These are phyloP conservation scores for Nadsonia fulvescens DNA, from an alignment of 805 yeast species.

Conservation along the genomic window DNA sequence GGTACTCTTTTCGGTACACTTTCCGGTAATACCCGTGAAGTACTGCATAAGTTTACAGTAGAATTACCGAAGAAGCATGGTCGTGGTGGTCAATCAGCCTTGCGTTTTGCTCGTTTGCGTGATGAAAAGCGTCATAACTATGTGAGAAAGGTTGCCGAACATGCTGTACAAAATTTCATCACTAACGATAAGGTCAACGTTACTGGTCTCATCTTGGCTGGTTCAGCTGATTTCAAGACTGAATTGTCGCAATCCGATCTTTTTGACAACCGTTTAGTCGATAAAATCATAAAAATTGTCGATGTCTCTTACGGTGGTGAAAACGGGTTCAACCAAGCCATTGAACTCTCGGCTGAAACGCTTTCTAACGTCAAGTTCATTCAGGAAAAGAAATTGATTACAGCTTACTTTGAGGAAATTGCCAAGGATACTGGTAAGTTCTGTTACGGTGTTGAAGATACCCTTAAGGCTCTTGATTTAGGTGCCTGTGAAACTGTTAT, in stretches of 20 bases:
- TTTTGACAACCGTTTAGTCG: slow-evolving; percentile 77
- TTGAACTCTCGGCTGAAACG: slow-evolving; percentile 92
- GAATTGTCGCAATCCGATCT: slow-evolving; percentile 85
- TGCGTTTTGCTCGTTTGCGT: slow-evolving; percentile 97
- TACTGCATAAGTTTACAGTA: slow-evolving; percentile 87
- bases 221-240: slow-evolving; percentile 97
- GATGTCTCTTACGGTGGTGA: slow-evolving; percentile 99
- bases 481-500: slow-evolving; percentile 91
- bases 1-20: slow-evolving; percentile 92
- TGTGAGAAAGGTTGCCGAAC: slow-evolving; percentile 95
- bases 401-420: slow-evolving; percentile 87
- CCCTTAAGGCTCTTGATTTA: slow-evolving; percentile 85
- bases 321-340: slow-evolving; percentile 98
- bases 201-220: slow-evolving; percentile 89
- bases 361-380: slow-evolving; percentile 92
- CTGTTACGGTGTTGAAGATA: slow-evolving; percentile 95
- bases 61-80: slow-evolving; percentile 99
- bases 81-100: slow-evolving; percentile 99
- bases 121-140: slow-evolving; percentile 98
- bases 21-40: slow-evolving; percentile 93
- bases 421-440: slow-evolving; percentile 93
- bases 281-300: slow-evolving; percentile 77
- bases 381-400: slow-evolving; percentile 92
- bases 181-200: slow-evolving; percentile 89
- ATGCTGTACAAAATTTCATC: slow-evolving; percentile 91